Percentiles rank a stretch among this genome's conserved stretches.
Conservation (phyloP, 108 stramenopile genomes). For the Cyclotella sp. region DNA sequence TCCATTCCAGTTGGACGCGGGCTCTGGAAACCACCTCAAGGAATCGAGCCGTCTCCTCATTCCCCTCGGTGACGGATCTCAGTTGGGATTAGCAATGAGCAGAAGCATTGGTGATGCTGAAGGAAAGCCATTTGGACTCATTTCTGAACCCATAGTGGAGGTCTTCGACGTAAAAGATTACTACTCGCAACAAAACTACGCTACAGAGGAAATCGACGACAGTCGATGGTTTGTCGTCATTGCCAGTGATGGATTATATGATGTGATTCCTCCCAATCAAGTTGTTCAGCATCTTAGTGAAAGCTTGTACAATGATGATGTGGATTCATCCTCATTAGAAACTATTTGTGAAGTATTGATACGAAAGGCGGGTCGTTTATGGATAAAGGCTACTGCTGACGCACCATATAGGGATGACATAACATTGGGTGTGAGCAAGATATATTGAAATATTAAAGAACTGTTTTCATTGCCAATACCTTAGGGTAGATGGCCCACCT, state of each 20-base stretch:
- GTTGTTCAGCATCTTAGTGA: slow-evolving; percentile 35
- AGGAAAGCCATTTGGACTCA: slow-evolving; percentile 67
- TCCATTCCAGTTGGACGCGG: slow-evolving; percentile 38
- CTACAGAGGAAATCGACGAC: slow-evolving; percentile 9
- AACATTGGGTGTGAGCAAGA: slow-evolving; percentile 42
- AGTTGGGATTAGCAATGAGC: slow-evolving; percentile 76
- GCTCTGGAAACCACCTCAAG: slow-evolving; percentile 6
- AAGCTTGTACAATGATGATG: slow-evolving; percentile 41
- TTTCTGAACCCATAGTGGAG: slow-evolving; percentile 68
- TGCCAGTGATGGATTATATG: slow-evolving; percentile 82
- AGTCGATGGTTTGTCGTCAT: slow-evolving; percentile 61
- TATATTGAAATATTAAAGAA: too few species aligned
- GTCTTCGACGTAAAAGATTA: slow-evolving; percentile 57
- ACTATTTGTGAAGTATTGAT: slow-evolving; percentile 47
- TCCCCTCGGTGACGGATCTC: slow-evolving; percentile 29
- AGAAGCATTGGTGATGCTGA: slow-evolving; percentile 80
- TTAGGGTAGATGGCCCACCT: too few species aligned
- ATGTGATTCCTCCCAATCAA: slow-evolving; percentile 35
- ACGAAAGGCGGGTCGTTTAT: slow-evolving; percentile 37
- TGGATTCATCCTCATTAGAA: slow-evolving; percentile 9
- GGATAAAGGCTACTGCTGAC: slow-evolving; percentile 21
- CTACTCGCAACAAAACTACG: slow-evolving; percentile 15
- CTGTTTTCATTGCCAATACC: too few species aligned
- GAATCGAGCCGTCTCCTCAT: slow-evolving; percentile 55
- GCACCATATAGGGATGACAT: slow-evolving; percentile 48